Evolutionary conservation across 108 stramenopile species (phyloP).

Genomic region (Nitzschia inconspicua): DNA sequence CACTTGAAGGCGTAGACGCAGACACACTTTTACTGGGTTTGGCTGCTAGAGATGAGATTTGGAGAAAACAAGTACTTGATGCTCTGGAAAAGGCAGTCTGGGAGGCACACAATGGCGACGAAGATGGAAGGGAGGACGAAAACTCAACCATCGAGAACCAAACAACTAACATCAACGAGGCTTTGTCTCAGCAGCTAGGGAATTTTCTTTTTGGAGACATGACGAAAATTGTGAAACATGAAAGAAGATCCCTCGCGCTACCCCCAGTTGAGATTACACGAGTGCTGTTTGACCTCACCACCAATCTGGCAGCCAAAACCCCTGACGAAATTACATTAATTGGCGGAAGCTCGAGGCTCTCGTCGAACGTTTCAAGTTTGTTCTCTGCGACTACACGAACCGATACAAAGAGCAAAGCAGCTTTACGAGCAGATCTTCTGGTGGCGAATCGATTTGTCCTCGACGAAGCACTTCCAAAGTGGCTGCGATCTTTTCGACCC

Average conservation of each 20-base stretch:
- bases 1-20: constrained; percentile 28
- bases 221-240: constrained; percentile 54
- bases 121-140: constrained; percentile 5
- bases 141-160: not conserved
- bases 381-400: constrained; percentile 1
- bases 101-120: constrained; percentile 20
- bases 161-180: constrained; percentile 3
- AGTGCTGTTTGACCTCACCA: constrained; percentile 75
- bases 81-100: constrained; percentile 35
- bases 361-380: constrained; percentile 4
- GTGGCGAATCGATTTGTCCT: constrained; percentile 71
- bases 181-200: constrained; percentile 41
- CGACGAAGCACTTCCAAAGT: constrained; percentile 61
- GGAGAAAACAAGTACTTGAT: constrained; percentile 69
- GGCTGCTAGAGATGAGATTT: constrained; percentile 76
- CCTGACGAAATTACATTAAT: constrained; percentile 56
- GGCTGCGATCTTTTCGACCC: constrained; percentile 77
- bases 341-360: constrained; percentile 15
- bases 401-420: constrained; percentile 13
- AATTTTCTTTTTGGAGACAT: constrained; percentile 73
- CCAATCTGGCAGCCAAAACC: constrained; percentile 40
- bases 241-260: constrained; percentile 59
- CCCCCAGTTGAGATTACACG: constrained; percentile 77
- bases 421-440: constrained; percentile 26
- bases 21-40: constrained; percentile 58